Conservation (phyloP, 1,284 basidiomycete genomes). For the Marasmius sp. region DNA sequence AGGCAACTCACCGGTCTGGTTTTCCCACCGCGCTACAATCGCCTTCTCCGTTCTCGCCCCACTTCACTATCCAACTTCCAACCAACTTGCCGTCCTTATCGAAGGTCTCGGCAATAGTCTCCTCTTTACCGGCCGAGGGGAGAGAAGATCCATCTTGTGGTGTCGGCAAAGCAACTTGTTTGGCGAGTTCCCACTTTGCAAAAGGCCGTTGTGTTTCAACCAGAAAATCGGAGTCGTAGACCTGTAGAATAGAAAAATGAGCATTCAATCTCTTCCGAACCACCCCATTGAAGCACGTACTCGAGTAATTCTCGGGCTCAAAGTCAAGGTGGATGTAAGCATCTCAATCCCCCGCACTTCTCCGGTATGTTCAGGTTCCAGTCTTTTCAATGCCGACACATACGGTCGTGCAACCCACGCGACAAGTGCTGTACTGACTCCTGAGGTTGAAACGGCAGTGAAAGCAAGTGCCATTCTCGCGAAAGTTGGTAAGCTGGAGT, state of each 20-base stretch:
- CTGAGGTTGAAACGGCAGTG: constrained; percentile 71
- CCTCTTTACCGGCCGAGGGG: constrained; percentile 51
- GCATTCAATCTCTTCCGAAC: background rate
- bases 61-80: constrained; percentile 78
- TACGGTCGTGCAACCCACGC: constrained; percentile 44
- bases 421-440: constrained; percentile 73
- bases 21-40: constrained; percentile 58
- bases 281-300: constrained; percentile 23
- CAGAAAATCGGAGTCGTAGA: constrained; percentile 76
- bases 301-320: constrained; percentile 54
- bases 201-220: constrained; percentile 71
- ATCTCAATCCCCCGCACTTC: constrained; percentile 63
- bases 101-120: constrained; percentile 76
- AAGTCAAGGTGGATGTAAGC: constrained; percentile 64
- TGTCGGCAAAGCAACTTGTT: constrained; percentile 47
- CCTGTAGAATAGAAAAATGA: constrained; percentile 35
- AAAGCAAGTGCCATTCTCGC: constrained; percentile 71
- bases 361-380: constrained; percentile 39
- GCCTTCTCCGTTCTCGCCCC: constrained; percentile 64
- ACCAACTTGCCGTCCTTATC: constrained; percentile 63
- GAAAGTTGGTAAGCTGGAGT: constrained; percentile 68
- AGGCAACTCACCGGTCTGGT: constrained; percentile 54
- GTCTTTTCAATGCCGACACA: constrained; percentile 43
- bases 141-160: constrained; percentile 29
- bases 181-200: constrained; percentile 79